These are phyloP conservation scores for Hansenula lynferdii DNA, from an alignment of 1,139 yeast genomes.

Conservation along the genomic window DNA sequence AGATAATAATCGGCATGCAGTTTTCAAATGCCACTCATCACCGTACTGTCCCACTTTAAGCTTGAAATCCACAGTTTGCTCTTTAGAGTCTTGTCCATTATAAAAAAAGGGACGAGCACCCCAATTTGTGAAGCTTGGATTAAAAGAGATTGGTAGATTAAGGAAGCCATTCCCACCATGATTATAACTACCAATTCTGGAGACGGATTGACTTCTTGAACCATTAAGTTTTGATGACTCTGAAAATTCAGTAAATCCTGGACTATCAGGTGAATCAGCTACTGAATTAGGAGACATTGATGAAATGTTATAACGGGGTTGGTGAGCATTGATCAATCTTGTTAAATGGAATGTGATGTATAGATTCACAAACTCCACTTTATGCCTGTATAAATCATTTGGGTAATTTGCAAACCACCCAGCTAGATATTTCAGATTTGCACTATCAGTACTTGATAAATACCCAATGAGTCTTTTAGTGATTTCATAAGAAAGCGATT, in stretches of 20 bases:
- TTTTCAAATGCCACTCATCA: constrained; percentile 73
- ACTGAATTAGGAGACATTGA: too few relatives aligned
- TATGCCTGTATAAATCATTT: constrained; percentile 34
- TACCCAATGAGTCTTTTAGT: constrained; percentile 64
- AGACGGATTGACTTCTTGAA: too few relatives aligned
- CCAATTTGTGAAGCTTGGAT: constrained; percentile 14
- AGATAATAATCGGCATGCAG: constrained; percentile 58
- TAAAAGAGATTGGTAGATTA: constrained; percentile 13
- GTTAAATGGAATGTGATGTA: constrained; percentile 61
- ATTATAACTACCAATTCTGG: too few relatives aligned
- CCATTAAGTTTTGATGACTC: constrained; percentile 17
- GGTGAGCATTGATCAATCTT: constrained; percentile 26
- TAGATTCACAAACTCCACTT: constrained; percentile 54
- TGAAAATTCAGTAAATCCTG: constrained; percentile 10
- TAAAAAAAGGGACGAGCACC: constrained; percentile 9
- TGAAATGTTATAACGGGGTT: too few relatives aligned
- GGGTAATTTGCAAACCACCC: constrained; percentile 54
- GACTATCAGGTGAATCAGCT: constrained; percentile 3
- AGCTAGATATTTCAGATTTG: constrained; percentile 41
- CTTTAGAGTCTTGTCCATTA: neutral
- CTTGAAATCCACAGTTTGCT: constrained; percentile 31
- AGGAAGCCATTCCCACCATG: constrained; percentile 3
- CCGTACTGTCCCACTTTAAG: constrained; percentile 63
- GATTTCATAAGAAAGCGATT: constrained; percentile 55
- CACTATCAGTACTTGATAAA: constrained; percentile 45